Evolutionary conservation across 108 stramenopile species (phyloP).

Genomic region (Cyclotella kingstonii): DNA sequence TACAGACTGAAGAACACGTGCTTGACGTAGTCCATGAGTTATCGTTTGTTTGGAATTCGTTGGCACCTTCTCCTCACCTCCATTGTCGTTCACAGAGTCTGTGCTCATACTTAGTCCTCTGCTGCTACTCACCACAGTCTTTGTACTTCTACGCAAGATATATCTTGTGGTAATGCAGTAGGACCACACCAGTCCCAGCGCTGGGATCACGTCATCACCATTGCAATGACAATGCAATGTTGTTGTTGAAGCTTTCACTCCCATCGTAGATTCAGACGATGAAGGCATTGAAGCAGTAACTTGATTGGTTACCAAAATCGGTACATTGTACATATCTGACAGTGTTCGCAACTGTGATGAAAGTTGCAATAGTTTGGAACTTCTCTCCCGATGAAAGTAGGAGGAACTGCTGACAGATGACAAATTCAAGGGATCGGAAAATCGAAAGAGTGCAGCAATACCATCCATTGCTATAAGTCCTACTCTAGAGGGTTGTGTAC

Average conservation of each 20-base stretch:
- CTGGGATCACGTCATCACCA: slow-evolving; percentile 39
- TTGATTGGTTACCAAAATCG: slow-evolving; percentile 67
- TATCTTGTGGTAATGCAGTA: slow-evolving; percentile 64
- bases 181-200: slow-evolving; percentile 70
- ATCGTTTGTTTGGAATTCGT: neutral
- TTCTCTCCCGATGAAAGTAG: slow-evolving; percentile 27
- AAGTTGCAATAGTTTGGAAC: slow-evolving; percentile 40
- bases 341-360: slow-evolving; percentile 48
- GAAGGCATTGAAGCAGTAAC: slow-evolving; percentile 34
- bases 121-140: neutral
- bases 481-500: slow-evolving; percentile 13
- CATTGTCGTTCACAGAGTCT: neutral
- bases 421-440: slow-evolving; percentile 27
- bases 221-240: neutral
- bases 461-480: slow-evolving; percentile 62
- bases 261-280: too few relatives aligned
- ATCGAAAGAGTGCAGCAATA: slow-evolving; percentile 65
- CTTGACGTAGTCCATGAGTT: slow-evolving; percentile 13
- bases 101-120: neutral
- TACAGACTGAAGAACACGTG: slow-evolving; percentile 34
- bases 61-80: neutral
- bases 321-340: slow-evolving; percentile 45
- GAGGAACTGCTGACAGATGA: neutral
- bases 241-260: too few relatives aligned
- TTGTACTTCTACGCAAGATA: slow-evolving; percentile 32